Conservation (phyloP, 2,329 filamentous ascomycete genomes). For the Fusarium armeniacum region DNA sequence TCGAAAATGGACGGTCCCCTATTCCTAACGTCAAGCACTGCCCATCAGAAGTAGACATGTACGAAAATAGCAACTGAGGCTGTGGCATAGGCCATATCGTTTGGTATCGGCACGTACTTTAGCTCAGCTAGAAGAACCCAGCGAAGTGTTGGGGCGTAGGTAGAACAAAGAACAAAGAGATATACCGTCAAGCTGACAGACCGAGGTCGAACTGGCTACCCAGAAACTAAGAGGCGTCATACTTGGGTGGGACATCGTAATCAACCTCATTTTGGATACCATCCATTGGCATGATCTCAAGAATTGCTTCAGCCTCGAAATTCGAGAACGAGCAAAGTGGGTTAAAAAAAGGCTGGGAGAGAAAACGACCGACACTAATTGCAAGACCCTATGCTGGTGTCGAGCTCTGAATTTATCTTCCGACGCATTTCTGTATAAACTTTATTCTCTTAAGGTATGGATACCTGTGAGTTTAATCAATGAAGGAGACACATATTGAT, state of each 20-base stretch:
- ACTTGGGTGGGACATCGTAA: background rate
- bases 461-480: background rate
- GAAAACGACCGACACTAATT: background rate
- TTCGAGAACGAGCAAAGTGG: constrained; percentile 14
- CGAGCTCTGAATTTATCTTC: constrained; percentile 1
- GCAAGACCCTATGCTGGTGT: constrained; percentile 13
- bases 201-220: background rate
- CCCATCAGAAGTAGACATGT: constrained; percentile 4
- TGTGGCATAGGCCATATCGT: constrained; percentile 41
- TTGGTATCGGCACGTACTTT: constrained; percentile 1
- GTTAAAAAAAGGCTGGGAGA: constrained; percentile 10
- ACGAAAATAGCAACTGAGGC: constrained; percentile 45
- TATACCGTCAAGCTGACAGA: background rate
- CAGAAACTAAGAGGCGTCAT: background rate
- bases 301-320: background rate
- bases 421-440: background rate
- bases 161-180: background rate
- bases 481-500: background rate
- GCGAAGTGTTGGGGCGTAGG: no score
- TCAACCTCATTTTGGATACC: constrained; percentile 11
- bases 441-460: background rate
- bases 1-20: background rate
- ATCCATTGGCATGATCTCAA: background rate
- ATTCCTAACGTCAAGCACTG: constrained; percentile 5
- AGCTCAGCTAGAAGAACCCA: background rate